Percentiles rank a stretch among this genome's conserved stretches.
Evolutionary conservation across 371 early-diverging fungal species (phyloP).

Genomic region (Apophysomyces ossiformis): DNA sequence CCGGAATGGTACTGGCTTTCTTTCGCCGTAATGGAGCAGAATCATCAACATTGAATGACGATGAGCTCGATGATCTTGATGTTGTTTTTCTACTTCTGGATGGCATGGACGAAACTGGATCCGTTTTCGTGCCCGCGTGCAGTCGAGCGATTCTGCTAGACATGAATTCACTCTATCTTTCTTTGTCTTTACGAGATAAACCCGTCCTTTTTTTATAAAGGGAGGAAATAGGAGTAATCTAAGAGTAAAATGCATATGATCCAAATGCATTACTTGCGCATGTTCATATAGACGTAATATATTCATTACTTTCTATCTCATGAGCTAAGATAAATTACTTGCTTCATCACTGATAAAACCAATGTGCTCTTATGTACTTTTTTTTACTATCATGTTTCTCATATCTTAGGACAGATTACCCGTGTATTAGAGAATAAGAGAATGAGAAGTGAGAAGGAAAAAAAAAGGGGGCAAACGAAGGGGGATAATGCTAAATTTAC

Average conservation of each 20-base stretch:
- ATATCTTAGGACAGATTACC: too few relatives aligned
- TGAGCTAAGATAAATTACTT: not conserved
- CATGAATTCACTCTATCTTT: constrained; percentile 7
- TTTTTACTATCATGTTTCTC: too few relatives aligned
- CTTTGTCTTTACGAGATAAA: constrained; percentile 5
- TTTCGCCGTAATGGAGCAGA: constrained; percentile 1
- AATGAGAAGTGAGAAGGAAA: constrained; percentile 2
- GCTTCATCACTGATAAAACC: constrained; percentile 7
- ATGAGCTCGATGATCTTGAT: constrained; percentile 1
- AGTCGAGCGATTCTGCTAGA: constrained; percentile 10
- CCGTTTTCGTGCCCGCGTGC: constrained; percentile 9
- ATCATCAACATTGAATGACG: constrained; percentile 4
- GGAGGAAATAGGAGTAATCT: constrained; percentile 12
- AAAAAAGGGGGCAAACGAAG: not conserved
- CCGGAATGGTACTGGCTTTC: constrained; percentile 2
- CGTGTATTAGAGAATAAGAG: not conserved
- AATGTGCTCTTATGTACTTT: not conserved
- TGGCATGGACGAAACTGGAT: not conserved
- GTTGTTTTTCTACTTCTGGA: not conserved
- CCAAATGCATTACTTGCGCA: constrained; percentile 11
- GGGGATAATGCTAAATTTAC: constrained; percentile 5
- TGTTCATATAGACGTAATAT: not conserved
- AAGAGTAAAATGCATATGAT: constrained; percentile 11
- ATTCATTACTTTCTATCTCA: not conserved
- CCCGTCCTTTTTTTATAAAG: constrained; percentile 8